Conservation (phyloP, 352 stramenopile genomes). For the Phytophthora idaei region DNA sequence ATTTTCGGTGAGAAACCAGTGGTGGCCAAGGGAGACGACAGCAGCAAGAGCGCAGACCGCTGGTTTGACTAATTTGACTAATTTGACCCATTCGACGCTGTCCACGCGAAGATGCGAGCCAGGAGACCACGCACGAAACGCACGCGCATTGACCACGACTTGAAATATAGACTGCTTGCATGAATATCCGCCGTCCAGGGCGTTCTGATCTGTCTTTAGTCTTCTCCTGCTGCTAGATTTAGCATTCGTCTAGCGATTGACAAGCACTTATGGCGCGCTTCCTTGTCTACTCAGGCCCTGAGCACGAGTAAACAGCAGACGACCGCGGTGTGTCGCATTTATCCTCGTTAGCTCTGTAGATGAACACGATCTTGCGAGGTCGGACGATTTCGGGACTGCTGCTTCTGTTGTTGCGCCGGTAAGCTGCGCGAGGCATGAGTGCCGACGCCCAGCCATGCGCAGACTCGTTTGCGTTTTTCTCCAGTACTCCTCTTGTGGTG, state of each 20-base stretch:
- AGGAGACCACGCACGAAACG: slow-evolving; percentile 9
- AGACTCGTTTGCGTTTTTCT: slow-evolving; percentile 29
- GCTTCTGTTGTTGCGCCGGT: background rate
- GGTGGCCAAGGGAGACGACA: slow-evolving; percentile 20
- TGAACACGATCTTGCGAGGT: too few relatives aligned
- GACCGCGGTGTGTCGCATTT: too few relatives aligned
- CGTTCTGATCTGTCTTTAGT: slow-evolving; percentile 13
- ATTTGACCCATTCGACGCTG: slow-evolving; percentile 7
- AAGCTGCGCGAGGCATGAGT: slow-evolving; percentile 10
- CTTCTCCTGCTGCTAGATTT: slow-evolving; percentile 1
- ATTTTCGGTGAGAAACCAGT: slow-evolving; percentile 67
- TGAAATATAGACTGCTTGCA: slow-evolving; percentile 4
- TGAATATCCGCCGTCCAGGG: background rate
- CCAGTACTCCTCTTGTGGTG: slow-evolving; percentile 22
- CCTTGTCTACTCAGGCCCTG: slow-evolving; percentile 16
- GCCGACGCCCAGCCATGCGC: slow-evolving; percentile 12
- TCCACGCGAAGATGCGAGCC: slow-evolving; percentile 1
- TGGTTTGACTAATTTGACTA: slow-evolving; percentile 87
- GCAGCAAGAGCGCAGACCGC: slow-evolving; percentile 41
- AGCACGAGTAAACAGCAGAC: slow-evolving; percentile 7
- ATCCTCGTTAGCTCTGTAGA: too few relatives aligned
- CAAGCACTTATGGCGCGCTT: background rate
- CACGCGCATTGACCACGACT: background rate
- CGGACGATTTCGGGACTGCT: background rate
- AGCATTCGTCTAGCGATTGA: slow-evolving; percentile 10